Base-by-base conservation (phyloP, 129 eudicot genomes). In the Gnaphalium uliginosum region DNA sequence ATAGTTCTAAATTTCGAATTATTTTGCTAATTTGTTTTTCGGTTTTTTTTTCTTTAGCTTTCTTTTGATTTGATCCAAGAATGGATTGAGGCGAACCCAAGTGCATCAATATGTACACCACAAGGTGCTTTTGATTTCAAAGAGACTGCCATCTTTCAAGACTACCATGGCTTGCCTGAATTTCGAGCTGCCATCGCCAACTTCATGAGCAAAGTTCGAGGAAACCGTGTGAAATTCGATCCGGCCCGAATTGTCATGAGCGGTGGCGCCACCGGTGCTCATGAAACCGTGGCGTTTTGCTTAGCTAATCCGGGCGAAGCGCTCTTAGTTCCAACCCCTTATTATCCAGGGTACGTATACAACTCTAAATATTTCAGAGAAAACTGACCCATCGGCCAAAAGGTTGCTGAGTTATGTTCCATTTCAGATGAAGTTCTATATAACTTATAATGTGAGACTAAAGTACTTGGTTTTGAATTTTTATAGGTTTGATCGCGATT, bases 241-340 rank as follows among this genome's bases (percentile, higher is more conserved):
- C 87, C 92, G 0, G 66, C 27, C 46, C 85, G 89, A 9, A 69
- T 87, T 1, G 87, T 87, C 5, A 82, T 87, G 89, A 84, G 87
- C 11, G 92, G 89, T 11, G 92, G 92, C 23, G 92, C 92, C 59
- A 87, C 92, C 30, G 89, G 87, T 51, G 89, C 92, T 78, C 86
- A 85, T 80, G 92, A 87, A 65, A 69, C 77, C 6, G 15, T 87
- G 62, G 83, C 77, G 0, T 87, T 87, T 27, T 85, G 89, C 62
- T 78, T 87, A 62, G 92, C 89, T 1, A 79, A 87, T 48, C 85
- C 92, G 0, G 89, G 89, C 15, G 89, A 87, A 22, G 92, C 87
- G 0, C 83, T 87, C 68, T 67, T 85, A 23, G 89, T 87, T 17
- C 92, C 92, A 1, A 79, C 92, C 0, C 92, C 92, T 29, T 87